These are phyloP conservation scores for Diversispora epigaea DNA, from an alignment of 192 early-diverging fungal genomes.

Conservation along the genomic window DNA sequence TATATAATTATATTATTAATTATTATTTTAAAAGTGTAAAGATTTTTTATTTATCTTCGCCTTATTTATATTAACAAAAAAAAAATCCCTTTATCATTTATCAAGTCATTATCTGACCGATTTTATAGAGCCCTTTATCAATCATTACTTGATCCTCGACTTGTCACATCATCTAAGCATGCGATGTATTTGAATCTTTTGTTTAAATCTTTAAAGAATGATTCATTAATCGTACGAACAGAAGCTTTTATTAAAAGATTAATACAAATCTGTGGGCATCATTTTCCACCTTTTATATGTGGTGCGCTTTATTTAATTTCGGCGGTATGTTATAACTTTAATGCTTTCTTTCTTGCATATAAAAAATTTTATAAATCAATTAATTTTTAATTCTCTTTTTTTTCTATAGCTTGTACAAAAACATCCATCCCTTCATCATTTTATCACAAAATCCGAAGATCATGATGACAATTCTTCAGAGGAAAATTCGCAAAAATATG, in stretches of 20 bases:
- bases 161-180: slow-evolving; percentile 78
- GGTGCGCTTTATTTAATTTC: slow-evolving; percentile 81
- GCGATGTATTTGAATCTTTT: slow-evolving; percentile 93
- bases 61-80: slow-evolving; percentile 34
- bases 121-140: slow-evolving; percentile 92
- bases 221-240: slow-evolving; percentile 62
- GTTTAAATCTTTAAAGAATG: slow-evolving; percentile 78
- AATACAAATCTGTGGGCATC: slow-evolving; percentile 72
- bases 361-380: neutral
- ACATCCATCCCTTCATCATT: neutral
- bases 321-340: slow-evolving; percentile 48
- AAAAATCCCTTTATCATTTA: slow-evolving; percentile 34
- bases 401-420: neutral
- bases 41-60: slow-evolving; percentile 29
- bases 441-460: neutral
- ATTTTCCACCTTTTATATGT: slow-evolving; percentile 81
- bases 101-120: slow-evolving; percentile 66
- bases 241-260: slow-evolving; percentile 90
- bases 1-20: slow-evolving; percentile 12
- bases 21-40: no score
- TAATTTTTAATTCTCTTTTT: neutral
- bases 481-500: slow-evolving; percentile 55
- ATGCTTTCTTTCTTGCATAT: neutral
- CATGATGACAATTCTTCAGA: slow-evolving; percentile 41
- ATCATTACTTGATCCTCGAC: slow-evolving; percentile 79